Evolutionary conservation across 2,329 filamentous ascomycete genomes (phyloP), one percentile per base, ranked within the genome.

Genomic region (Neofusicoccum kwambonambiense): DNA sequence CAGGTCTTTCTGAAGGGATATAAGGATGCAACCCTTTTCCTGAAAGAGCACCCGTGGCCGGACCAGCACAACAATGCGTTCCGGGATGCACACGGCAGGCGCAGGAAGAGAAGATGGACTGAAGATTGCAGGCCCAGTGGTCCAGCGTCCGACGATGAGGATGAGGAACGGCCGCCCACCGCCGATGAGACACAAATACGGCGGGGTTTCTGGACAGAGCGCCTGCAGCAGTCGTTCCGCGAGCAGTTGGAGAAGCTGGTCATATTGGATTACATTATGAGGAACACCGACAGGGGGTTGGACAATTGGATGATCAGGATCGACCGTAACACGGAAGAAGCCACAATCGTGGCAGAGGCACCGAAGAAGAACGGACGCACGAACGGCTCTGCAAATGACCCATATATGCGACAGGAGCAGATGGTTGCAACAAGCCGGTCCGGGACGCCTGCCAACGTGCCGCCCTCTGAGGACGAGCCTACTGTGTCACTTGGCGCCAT

Each of bases 301-400:
- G 95, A 99, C 76, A 99, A 99, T 72, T 99, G 95, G 95, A 99
- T 99, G 95, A 93, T 99, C 74, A 95, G 92, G 77, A 91, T 99
- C 37, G 93, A 99, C 76, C 92, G 89, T 84, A 86, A 92, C 70
- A 88, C 86, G 2, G 88, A 95, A 72, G 86, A 90, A 71, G 94
- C 95, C 12, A 92, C 90, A 7, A 92, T 99, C 69, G 89, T 90
- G 15, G 92, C 92, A 0, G 93, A 97, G 66, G 92, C 93, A 11
- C 96, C 82, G 73, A 91, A 83, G 81, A 83, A 83, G 64, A 86
- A 89, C 60, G 78, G 82, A 3, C 72, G 78, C 9, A 61, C 70
- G 8, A 63, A 67, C 37, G 61, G 61, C 76, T 82, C 80, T 65
- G 79, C 80, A 3, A 73, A 80, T 75, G 67, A 82, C 79, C 77